These are phyloP conservation scores for Aspergillus tubingensis DNA, from an alignment of 2,329 filamentous ascomycete genomes.

Conservation along the genomic window DNA sequence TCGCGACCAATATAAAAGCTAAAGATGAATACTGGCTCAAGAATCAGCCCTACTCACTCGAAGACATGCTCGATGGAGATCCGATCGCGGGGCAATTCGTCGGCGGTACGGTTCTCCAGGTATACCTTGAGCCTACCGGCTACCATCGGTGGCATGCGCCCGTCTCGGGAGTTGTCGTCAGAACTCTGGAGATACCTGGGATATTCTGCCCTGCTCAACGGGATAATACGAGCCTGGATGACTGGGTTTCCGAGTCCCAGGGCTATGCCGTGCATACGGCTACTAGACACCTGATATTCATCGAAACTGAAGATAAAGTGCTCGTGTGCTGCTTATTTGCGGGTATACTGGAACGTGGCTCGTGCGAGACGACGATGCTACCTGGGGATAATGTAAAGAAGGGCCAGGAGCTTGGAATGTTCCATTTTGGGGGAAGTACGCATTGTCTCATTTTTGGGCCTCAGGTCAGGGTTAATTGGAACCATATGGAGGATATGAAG, in stretches of 20 bases:
- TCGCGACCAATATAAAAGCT: slow-evolving; percentile 53
- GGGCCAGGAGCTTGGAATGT: slow-evolving; percentile 9
- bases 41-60: slow-evolving; percentile 1
- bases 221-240: not conserved
- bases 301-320: not conserved
- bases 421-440: slow-evolving; percentile 14
- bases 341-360: slow-evolving; percentile 6
- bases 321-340: slow-evolving; percentile 1
- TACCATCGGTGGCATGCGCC: slow-evolving; percentile 15
- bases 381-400: not conserved
- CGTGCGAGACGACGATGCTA: slow-evolving; percentile 7
- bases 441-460: slow-evolving; percentile 4
- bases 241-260: not conserved
- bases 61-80: not conserved
- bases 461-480: not conserved
- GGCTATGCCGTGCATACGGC: not conserved
- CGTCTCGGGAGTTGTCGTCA: not conserved
- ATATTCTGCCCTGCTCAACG: not conserved
- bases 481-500: not conserved
- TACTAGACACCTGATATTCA: not conserved
- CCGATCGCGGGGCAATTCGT: not conserved
- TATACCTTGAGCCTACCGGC: not conserved
- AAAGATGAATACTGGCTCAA: slow-evolving; percentile 63
- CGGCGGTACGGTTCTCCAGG: slow-evolving; percentile 4
- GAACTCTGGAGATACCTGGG: not conserved